Percentiles rank a stretch among this genome's conserved stretches.
phyloP scores from a whole-genome alignment of 2,329 filamentous ascomycete genomes.

The Fusarium chaquense region DNA sequence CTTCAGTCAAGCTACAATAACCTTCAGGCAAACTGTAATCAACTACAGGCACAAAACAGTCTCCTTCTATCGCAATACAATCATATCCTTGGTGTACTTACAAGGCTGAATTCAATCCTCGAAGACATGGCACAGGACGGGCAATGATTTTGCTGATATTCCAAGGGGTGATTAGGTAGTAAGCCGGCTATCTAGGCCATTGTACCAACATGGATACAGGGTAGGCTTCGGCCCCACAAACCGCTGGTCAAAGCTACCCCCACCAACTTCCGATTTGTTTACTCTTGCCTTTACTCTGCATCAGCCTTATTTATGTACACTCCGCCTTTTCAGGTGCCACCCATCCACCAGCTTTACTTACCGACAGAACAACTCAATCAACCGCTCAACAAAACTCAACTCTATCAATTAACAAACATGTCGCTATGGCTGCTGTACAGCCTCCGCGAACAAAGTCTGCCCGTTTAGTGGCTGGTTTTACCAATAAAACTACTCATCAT shows the following conservation, averaged over 20 bases:
- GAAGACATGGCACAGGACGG: too few species aligned
- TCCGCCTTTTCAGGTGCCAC: conserved; percentile 35
- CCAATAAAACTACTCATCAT: conserved; percentile 37
- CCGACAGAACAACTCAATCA: conserved; percentile 7
- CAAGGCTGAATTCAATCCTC: too few species aligned
- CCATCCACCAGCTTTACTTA: conserved; percentile 16
- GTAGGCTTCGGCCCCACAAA: not conserved
- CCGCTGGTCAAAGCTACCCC: not conserved
- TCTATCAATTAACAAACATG: conserved; percentile 31
- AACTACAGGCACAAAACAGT: too few species aligned
- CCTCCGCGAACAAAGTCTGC: conserved; percentile 46
- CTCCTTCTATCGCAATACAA: too few species aligned
- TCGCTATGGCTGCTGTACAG: conserved; percentile 44
- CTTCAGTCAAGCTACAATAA: too few species aligned
- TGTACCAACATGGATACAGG: not conserved
- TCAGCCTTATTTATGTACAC: conserved; percentile 37
- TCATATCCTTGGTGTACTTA: too few species aligned
- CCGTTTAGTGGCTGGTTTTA: conserved; percentile 46
- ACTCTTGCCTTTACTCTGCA: conserved; percentile 42
- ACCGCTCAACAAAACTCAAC: not conserved
- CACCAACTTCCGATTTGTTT: conserved; percentile 39
- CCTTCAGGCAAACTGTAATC: too few species aligned
- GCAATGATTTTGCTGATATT: not conserved
- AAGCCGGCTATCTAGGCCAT: too few species aligned
- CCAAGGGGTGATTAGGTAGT: not conserved